These are phyloP conservation scores for Pestalotiopsis sp. DNA, from an alignment of 2,329 filamentous ascomycete species.

Conservation along the genomic window DNA sequence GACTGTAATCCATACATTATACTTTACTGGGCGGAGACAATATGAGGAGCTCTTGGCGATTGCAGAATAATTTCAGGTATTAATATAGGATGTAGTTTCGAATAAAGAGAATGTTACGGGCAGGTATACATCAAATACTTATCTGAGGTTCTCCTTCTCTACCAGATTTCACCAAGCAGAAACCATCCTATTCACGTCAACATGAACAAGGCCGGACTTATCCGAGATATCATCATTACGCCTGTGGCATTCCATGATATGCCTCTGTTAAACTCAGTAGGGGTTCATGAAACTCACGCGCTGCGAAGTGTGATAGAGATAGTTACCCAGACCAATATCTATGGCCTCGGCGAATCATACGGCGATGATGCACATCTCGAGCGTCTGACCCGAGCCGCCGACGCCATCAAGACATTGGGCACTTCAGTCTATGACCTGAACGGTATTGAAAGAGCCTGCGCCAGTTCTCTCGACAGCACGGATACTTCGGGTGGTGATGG, in stretches of 20 bases:
- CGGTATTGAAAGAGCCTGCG: slow-evolving; percentile 27
- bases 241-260: slow-evolving; percentile 48
- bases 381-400: slow-evolving; percentile 36
- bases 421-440: slow-evolving; percentile 31
- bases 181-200: not conserved
- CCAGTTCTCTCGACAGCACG: slow-evolving; percentile 21
- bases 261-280: slow-evolving; percentile 46
- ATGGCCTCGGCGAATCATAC: slow-evolving; percentile 44
- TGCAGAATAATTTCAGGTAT: not conserved
- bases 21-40: not conserved
- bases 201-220: slow-evolving; percentile 32
- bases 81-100: not conserved
- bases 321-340: slow-evolving; percentile 32
- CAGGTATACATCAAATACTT: not conserved
- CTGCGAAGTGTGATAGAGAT: slow-evolving; percentile 45
- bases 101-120: not conserved
- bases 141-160: not conserved
- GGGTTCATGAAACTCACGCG: slow-evolving; percentile 46
- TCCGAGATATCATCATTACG: slow-evolving; percentile 42
- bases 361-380: slow-evolving; percentile 40
- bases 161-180: not conserved
- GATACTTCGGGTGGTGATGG: slow-evolving; percentile 29
- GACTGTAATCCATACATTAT: not conserved
- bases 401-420: slow-evolving; percentile 29
- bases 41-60: not conserved